Evolutionary conservation across 495 filamentous ascomycete genomes (phyloP).

Genomic region (Penicillium riverlandense): DNA sequence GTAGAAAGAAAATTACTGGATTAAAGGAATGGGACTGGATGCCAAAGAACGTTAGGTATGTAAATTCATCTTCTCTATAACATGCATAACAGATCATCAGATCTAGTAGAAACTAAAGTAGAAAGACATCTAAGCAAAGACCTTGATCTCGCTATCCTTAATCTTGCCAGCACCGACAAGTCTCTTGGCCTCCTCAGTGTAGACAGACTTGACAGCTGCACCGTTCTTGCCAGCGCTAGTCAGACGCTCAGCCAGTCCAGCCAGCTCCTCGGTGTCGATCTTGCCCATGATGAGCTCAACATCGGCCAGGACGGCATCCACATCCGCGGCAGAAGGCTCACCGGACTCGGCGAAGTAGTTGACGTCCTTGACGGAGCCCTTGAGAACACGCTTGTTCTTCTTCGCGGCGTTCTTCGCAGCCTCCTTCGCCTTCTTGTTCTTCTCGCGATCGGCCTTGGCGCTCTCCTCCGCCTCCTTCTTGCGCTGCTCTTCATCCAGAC

Average conservation of each 20-base stretch:
- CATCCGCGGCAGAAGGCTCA: slow-evolving; percentile 60
- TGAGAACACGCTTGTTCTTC: slow-evolving; percentile 98
- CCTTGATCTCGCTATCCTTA: slow-evolving; percentile 64
- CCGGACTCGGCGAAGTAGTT: slow-evolving; percentile 71
- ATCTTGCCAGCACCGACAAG: slow-evolving; percentile 73
- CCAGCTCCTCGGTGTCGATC: slow-evolving; percentile 84
- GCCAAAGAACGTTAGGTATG: too few relatives aligned
- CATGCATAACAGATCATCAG: too few relatives aligned
- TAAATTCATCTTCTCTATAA: too few relatives aligned
- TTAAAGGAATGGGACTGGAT: too few relatives aligned
- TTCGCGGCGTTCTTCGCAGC: slow-evolving; percentile 95
- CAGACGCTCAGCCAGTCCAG: slow-evolving; percentile 68
- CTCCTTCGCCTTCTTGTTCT: slow-evolving; percentile 94
- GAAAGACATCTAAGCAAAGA: slow-evolving; percentile 35
- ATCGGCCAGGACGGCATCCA: slow-evolving; percentile 77
- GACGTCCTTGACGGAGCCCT: slow-evolving; percentile 85
- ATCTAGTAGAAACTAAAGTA: too few relatives aligned
- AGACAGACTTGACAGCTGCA: slow-evolving; percentile 57
- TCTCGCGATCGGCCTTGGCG: slow-evolving; percentile 72
- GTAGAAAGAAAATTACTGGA: too few relatives aligned
- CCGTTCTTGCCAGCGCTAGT: slow-evolving; percentile 47
- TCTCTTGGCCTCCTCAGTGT: slow-evolving; percentile 63
- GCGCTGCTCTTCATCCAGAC: slow-evolving; percentile 68
- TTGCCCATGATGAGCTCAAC: slow-evolving; percentile 84
- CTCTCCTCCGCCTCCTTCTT: slow-evolving; percentile 78